Evolutionary conservation across 2,329 filamentous ascomycete species (phyloP).

Genomic region (Fusarium sp.): DNA sequence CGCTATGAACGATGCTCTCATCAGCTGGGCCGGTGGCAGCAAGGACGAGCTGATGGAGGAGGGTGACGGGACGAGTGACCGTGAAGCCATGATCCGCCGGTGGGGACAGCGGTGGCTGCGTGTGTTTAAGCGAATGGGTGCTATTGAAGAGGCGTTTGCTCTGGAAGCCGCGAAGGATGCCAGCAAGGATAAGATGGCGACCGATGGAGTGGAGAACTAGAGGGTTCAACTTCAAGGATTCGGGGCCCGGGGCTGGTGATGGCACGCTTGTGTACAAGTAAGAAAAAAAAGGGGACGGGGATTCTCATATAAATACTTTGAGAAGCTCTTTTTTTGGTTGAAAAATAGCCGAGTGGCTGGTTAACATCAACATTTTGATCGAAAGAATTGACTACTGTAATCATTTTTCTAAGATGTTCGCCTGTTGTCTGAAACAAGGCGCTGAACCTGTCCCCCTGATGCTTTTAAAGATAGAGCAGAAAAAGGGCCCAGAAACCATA

Average conservation of each 20-base stretch:
- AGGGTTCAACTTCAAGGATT: constrained; percentile 32
- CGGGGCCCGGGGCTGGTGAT: constrained; percentile 11
- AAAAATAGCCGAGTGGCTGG: too few relatives aligned
- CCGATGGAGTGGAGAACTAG: constrained; percentile 42
- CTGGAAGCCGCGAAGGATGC: constrained; percentile 51
- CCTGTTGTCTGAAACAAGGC: too few relatives aligned
- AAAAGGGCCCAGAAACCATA: too few relatives aligned
- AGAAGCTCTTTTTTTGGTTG: too few relatives aligned
- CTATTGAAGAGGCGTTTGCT: constrained; percentile 85
- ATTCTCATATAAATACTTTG: too few relatives aligned
- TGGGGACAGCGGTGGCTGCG: constrained; percentile 92
- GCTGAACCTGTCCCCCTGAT: too few relatives aligned
- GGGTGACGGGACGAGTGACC: constrained; percentile 71
- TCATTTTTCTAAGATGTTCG: too few relatives aligned
- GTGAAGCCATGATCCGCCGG: constrained; percentile 77
- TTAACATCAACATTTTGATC: too few relatives aligned
- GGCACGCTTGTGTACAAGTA: constrained; percentile 26
- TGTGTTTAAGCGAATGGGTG: constrained; percentile 85
- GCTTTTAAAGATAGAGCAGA: too few relatives aligned
- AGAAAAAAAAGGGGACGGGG: constrained; percentile 24
- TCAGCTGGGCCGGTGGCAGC: constrained; percentile 79
- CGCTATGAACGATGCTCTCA: constrained; percentile 83
- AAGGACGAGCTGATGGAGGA: constrained; percentile 84
- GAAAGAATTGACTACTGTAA: too few relatives aligned
- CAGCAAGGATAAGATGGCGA: constrained; percentile 40